Base-by-base conservation (phyloP, 108 stramenopile species). In the Cyclotella choctawhatcheeana region DNA sequence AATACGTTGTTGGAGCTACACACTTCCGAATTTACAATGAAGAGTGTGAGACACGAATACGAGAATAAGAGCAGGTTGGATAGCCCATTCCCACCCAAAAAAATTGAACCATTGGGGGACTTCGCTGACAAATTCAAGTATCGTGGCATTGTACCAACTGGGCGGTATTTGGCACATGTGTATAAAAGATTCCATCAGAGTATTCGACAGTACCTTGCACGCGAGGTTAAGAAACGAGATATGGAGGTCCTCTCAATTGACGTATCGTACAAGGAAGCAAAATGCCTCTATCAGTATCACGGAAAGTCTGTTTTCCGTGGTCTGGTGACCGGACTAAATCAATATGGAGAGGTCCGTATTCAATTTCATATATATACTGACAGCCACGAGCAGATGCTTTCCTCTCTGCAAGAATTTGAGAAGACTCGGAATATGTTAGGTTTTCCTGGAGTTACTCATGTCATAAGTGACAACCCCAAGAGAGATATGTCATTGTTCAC, bases 141-240 rank as follows among this genome's bases (percentile, higher is more conserved):
- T 24, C 32, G 32, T 32, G 71, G 64, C 16, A 17, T 32, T 32
- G 70, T 79, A 12, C 71, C 77, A 2, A 77, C 69, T 13, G 69
- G 69, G 2, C 51, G 64, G 22, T 77, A 77, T 44, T 13, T 77
- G 16, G 35, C 17, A 1, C 53, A 47, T 44, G 76, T 64, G 5
- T 77, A 77, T 50, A 70, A 64, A 21, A 24, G 5, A 0, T 71
- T 24, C 34, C 69, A 64, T 33, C 29, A 40, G 22, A n/a, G 35
- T 7, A 77, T 77, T 17, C 34, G 62, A 0, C 2, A 45, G 24
- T 30, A 67, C 22, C 61, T 77, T 44, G 43, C 47, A 2, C 48
- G 40, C 0, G 76, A 77, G n/a, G 76, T 77, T 0, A 77, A 77
- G 69, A 77, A 79, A 45, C 35, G 77, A 21, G 71, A 29, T 10